A percentile compares a stretch with the other conserved stretches of the same genome.
phyloP scores from a whole-genome alignment of 441 rosid species.

The Adansonia rubrostipa region DNA sequence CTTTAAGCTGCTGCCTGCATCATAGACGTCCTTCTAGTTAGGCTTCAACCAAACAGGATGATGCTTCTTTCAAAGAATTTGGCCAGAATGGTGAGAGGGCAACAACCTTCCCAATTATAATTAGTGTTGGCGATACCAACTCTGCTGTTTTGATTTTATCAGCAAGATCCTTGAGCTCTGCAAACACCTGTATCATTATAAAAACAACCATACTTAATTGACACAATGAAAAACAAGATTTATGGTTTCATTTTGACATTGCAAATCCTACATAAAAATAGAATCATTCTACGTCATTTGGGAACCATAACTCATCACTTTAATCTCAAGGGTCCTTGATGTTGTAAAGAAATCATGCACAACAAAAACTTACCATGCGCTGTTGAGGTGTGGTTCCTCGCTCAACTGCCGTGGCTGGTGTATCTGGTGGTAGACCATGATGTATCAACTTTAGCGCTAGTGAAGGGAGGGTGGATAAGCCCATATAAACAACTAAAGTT shows the following conservation, averaged over 20 bases:
- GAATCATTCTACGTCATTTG: neutral
- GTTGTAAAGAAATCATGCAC: neutral
- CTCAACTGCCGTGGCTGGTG: conserved; percentile 90
- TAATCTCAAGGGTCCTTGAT: neutral
- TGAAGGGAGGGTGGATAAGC: conserved; percentile 86
- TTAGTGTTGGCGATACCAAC: conserved; percentile 81
- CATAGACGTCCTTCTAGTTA: conserved; percentile 24
- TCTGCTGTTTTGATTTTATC: conserved; percentile 55
- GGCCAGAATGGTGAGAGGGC: conserved; percentile 89
- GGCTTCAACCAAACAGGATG: conserved; percentile 55
- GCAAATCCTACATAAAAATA: conserved; percentile 8
- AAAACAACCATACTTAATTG: neutral
- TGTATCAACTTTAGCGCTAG: conserved; percentile 78
- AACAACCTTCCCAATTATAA: conserved; percentile 87
- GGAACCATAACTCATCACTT: neutral
- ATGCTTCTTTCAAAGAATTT: conserved; percentile 46
- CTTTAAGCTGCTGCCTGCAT: neutral
- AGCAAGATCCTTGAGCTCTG: conserved; percentile 76
- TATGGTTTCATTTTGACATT: neutral
- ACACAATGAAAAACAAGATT: neutral
- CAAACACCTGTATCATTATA: conserved; percentile 61
- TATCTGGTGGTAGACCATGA: conserved; percentile 75
- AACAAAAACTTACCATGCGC: conserved; percentile 62
- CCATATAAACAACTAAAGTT: conserved; percentile 94
- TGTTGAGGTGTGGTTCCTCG: conserved; percentile 91